phyloP scores from a whole-genome alignment of 2,329 filamentous ascomycete species.

The Ascochyta viciae-villosae region DNA sequence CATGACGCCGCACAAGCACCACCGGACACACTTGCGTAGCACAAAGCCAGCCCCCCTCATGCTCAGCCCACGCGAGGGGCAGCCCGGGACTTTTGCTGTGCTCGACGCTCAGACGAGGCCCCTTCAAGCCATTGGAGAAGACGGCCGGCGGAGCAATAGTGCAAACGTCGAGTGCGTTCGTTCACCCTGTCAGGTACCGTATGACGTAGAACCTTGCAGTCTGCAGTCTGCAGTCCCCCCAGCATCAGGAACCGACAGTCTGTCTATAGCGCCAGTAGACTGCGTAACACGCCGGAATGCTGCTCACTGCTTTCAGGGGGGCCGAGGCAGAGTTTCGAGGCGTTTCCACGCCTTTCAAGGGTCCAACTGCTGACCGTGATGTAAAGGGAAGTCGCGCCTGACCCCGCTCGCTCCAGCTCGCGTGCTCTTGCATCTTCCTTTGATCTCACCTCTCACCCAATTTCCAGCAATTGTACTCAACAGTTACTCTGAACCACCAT shows the following conservation, averaged over 20 bases:
- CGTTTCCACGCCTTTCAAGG: constrained; percentile 11
- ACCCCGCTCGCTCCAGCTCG: constrained; percentile 19
- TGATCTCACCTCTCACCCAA: constrained; percentile 22
- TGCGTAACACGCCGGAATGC: constrained; percentile 5
- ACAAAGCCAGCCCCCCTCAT: constrained; percentile 1
- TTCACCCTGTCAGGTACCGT: neutral
- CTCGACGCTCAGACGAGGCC: neutral
- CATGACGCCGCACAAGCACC: constrained; percentile 11
- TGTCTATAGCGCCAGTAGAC: neutral
- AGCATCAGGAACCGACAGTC: constrained; percentile 4
- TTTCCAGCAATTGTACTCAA: neutral
- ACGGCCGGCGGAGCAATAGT: neutral
- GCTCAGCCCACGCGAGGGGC: neutral
- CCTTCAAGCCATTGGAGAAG: neutral
- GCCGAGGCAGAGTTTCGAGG: constrained; percentile 8
- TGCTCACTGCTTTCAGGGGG: constrained; percentile 6
- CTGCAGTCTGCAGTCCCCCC: neutral
- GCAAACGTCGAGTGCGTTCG: neutral
- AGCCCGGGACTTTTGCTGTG: neutral
- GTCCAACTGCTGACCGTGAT: constrained; percentile 12
- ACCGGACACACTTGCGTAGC: neutral
- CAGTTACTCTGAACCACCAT: neutral
- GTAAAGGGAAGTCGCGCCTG: constrained; percentile 18
- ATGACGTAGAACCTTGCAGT: constrained; percentile 12
- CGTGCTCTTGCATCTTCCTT: constrained; percentile 21